phyloP scores from a whole-genome alignment of 345 rosid species.

The Eucalyptus tenuipes region DNA sequence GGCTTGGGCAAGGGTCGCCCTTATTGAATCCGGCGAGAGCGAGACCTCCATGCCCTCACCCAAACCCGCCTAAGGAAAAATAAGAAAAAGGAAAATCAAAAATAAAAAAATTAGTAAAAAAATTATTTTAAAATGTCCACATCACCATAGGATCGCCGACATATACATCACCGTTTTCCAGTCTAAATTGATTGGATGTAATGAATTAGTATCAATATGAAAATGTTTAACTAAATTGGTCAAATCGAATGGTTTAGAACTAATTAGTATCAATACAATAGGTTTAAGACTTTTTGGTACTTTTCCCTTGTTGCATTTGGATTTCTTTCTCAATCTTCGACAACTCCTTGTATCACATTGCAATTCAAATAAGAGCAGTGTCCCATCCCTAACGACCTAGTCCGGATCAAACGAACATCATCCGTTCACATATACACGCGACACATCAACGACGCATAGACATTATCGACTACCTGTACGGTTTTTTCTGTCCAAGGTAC shows the following conservation, averaged over 20 bases:
- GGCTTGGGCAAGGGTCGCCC: too few species aligned
- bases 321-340: background rate
- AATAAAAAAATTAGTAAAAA: too few species aligned
- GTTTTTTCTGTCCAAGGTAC: background rate
- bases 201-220: rapidly evolving
- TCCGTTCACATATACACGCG: background rate
- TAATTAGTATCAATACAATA: too few species aligned
- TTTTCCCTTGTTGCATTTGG: background rate
- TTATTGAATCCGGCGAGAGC: rapidly evolving
- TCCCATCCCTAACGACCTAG: background rate
- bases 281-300: too few species aligned
- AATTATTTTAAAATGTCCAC: too few species aligned
- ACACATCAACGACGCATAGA: background rate
- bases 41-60: too few species aligned
- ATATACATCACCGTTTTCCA: too few species aligned
- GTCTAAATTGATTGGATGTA: too few species aligned
- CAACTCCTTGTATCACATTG: background rate
- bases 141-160: rapidly evolving
- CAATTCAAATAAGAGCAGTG: background rate
- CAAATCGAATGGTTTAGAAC: rapidly evolving
- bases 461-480: background rate
- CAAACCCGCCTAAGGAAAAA: too few species aligned
- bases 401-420: background rate
- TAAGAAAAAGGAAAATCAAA: too few species aligned
- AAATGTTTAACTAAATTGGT: too few species aligned